Percentiles rank a stretch among this genome's conserved stretches.
Evolutionary conservation across 352 stramenopile species (phyloP).

Genomic region (Globisporangium mamillatum): DNA sequence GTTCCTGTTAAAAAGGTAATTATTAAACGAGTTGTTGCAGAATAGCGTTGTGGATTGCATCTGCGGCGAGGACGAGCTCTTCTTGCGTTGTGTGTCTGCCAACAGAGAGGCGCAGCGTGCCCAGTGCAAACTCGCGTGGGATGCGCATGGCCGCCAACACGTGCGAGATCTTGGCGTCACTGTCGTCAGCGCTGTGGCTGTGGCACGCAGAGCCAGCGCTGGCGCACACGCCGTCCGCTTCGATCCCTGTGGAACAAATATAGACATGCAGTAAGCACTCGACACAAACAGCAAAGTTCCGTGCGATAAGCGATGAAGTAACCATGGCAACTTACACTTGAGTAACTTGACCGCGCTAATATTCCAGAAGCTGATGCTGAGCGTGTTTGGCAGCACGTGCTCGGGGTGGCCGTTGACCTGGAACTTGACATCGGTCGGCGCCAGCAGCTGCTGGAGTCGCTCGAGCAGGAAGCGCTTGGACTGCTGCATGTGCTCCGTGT

Average conservation of each 20-base stretch:
- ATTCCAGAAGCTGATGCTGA: constrained; percentile 93
- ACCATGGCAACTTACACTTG: constrained; percentile 29
- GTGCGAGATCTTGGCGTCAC: constrained; percentile 72
- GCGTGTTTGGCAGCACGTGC: constrained; percentile 93
- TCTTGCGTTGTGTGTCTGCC: constrained; percentile 86
- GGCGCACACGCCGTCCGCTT: constrained; percentile 80
- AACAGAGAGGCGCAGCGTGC: constrained; percentile 94
- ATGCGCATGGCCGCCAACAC: constrained; percentile 94
- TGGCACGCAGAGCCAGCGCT: constrained; percentile 95
- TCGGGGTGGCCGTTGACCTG: constrained; percentile 84
- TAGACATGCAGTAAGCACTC: too few species aligned
- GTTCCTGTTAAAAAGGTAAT: not conserved
- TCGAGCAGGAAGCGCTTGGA: constrained; percentile 50
- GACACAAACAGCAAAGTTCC: too few species aligned
- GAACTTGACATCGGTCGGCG: constrained; percentile 47
- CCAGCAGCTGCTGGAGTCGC: constrained; percentile 48
- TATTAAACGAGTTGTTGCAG: constrained; percentile 29
- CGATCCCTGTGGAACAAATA: constrained; percentile 44
- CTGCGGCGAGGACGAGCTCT: constrained; percentile 85
- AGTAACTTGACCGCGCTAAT: constrained; percentile 87
- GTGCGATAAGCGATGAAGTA: not conserved
- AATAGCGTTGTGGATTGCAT: constrained; percentile 71
- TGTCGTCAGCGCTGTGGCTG: constrained; percentile 48
- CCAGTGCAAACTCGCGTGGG: constrained; percentile 79
- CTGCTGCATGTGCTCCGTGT: constrained; percentile 71